A percentile compares a stretch with the other conserved stretches of the same genome.
Conservation (phyloP, 2,329 filamentous ascomycete genomes). For the Tricladium varicosporioides region DNA sequence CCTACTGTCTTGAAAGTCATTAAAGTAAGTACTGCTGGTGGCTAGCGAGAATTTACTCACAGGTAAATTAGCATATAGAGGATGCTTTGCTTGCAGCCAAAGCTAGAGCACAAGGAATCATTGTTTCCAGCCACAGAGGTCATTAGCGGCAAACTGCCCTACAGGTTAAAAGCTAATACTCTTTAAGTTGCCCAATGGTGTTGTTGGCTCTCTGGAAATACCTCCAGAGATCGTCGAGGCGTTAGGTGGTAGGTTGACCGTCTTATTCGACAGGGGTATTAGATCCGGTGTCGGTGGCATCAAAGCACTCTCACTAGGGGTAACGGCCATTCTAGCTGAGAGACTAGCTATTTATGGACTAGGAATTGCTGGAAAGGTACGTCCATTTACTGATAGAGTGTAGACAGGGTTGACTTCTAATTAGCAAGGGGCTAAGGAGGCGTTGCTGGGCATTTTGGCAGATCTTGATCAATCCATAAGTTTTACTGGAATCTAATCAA, state of each 20-base stretch:
- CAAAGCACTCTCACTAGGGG: constrained; percentile 54
- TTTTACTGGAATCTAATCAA: constrained; percentile 45
- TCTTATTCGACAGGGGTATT: constrained; percentile 61
- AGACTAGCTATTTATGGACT: constrained; percentile 58
- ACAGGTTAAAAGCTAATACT: background rate
- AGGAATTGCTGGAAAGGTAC: constrained; percentile 48
- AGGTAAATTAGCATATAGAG: constrained; percentile 36
- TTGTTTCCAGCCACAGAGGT: constrained; percentile 58
- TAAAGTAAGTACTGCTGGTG: constrained; percentile 26
- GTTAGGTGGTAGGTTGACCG: constrained; percentile 55
- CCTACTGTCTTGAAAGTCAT: constrained; percentile 64
- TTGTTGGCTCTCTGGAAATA: constrained; percentile 52
- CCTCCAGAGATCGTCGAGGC: constrained; percentile 60
- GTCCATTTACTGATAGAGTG: background rate
- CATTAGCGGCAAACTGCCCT: constrained; percentile 38
- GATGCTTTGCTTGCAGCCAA: constrained; percentile 47
- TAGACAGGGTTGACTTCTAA: background rate
- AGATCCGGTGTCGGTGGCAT: constrained; percentile 55
- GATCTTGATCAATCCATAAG: constrained; percentile 57
- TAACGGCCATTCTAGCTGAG: constrained; percentile 55
- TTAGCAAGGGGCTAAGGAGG: constrained; percentile 48
- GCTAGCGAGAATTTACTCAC: too few relatives aligned
- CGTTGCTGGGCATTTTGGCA: constrained; percentile 47
- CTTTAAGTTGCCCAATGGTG: constrained; percentile 50
- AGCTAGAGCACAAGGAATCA: constrained; percentile 47